Base-by-base conservation (phyloP, 345 rosid genomes). In the Kernera saxatilis region DNA sequence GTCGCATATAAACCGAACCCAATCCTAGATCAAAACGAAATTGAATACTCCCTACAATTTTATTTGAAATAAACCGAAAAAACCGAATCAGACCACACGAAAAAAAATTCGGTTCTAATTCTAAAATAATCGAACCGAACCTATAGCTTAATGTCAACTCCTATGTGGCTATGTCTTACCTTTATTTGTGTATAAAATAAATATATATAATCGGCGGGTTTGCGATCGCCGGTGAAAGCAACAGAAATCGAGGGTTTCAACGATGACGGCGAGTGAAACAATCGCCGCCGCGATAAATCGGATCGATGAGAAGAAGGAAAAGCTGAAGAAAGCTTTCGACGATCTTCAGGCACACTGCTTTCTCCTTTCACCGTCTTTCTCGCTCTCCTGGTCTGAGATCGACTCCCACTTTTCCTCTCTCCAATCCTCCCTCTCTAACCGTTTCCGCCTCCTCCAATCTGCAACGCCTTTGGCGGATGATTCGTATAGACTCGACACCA, bases 381-480 rank as follows among this genome's bases (percentile, higher is more conserved):
- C 84, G 2, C 76, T 87, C 56, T 66, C 86, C n/a, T 90, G 97
- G 95, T 59, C 88, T 50, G 89, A 85, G 52, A 55, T 93, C 79
- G 91, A 88, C 52, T 51, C 89, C 15, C 87, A 88, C 83, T 87
- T 90, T 70, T 37, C 87, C 74, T 62, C 86, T 46, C 57, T 78
- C 21, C 85, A 85, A 46, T 17, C 74, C 65, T 71, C 79, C 33
- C 74, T 84, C 75, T 44, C 70, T 15, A 76, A 30, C 41, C 86
- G 91, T 3, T 77, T 89, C 76, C 80, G 73, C 27, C 70, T 70
- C 69, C 87, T 88, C 68, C 82, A 84, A 26, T 81, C 87, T n/a
- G 39, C 45, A 36, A 45, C 81, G 3, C 41, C 53, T 29, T 6
- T 25, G 5, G 6, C 30, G 22, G 18, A 54, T 18, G 27, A 32